Percentiles rank a stretch among this genome's conserved stretches.
Conservation (phyloP, 305 asterid genomes). For the Fraxinus sp. region DNA sequence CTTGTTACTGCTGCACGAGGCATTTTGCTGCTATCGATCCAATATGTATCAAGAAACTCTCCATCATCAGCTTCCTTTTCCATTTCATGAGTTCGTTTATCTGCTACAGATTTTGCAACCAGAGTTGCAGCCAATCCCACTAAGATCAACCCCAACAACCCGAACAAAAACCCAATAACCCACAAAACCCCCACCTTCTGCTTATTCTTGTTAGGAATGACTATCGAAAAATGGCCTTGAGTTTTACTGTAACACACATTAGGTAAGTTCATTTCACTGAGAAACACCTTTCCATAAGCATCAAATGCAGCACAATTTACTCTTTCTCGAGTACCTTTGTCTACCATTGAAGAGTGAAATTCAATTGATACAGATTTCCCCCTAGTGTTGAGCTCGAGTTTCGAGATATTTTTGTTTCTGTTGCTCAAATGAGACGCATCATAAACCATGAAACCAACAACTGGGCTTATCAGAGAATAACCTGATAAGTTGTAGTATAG, state of each 20-base stretch:
- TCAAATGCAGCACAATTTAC: slow-evolving; percentile 53
- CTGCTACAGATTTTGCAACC: slow-evolving; percentile 29
- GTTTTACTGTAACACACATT: slow-evolving; percentile 46
- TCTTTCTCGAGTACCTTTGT: background rate
- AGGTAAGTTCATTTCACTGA: slow-evolving; percentile 35
- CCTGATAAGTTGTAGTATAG: slow-evolving; percentile 47
- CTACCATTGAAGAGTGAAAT: slow-evolving; percentile 26
- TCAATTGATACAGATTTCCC: slow-evolving; percentile 42
- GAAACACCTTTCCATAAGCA: slow-evolving; percentile 34
- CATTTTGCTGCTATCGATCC: slow-evolving; percentile 54
- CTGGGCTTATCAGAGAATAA: slow-evolving; percentile 39
- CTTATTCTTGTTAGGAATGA: slow-evolving; percentile 31
- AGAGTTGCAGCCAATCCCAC: slow-evolving; percentile 32
- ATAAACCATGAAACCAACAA: slow-evolving; percentile 49
- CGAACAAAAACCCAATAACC: slow-evolving; percentile 34
- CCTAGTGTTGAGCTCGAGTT: slow-evolving; percentile 48
- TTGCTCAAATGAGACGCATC: slow-evolving; percentile 47
- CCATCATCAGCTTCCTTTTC: slow-evolving; percentile 51
- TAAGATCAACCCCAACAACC: slow-evolving; percentile 31
- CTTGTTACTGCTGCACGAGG: slow-evolving; percentile 61
- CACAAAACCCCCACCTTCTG: slow-evolving; percentile 31
- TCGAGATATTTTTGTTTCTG: slow-evolving; percentile 26
- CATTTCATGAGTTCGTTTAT: slow-evolving; percentile 40
- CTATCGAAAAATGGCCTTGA: slow-evolving; percentile 56
- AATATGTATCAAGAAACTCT: slow-evolving; percentile 30